Base-by-base conservation (phyloP, 2,329 filamentous ascomycete species). In the Penicillium sp. region DNA sequence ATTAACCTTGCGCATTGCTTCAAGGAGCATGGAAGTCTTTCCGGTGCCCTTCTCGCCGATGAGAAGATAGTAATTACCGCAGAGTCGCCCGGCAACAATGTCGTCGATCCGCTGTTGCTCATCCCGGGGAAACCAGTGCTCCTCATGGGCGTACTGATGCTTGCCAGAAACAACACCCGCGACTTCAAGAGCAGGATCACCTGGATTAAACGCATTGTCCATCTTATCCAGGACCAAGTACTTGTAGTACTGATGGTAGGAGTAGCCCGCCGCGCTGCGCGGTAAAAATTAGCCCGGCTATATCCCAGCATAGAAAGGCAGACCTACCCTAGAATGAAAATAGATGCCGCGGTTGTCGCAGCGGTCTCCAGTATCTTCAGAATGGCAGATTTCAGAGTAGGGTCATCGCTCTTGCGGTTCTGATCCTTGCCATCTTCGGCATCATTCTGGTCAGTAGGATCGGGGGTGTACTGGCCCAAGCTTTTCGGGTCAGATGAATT, bases 41-140 rank as follows among this genome's bases (percentile, higher is more conserved):
- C 93, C 93, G 0, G 88, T 94, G 4, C 93, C 93, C 71, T 98
- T 97, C 64, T 97, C 93, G 36, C 93, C 93, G 38, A 97, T 82
- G 2, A 98, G 75, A 2, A 98, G 77, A 68, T 93, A 87, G 63
- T 98, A 98, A 63, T 94, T 89, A 9, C 93, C 93, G 37, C 75
- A 75, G 23, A 81, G 76, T 2, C 76, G 70, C 1, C 93, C 93
- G 39, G 78, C 72, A 20, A 98, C 79, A 54, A 98, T 96, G n/a
- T 72, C 74, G 66, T 98, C 85, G 52, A 98, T 84, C 49, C 78
- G 81, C 3, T 73, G 67, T 66, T 98, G 93, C 72, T 98, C 91
- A 11, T 86, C 82, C 23, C 91, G 84, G 54, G 80, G 70, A 40
- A 97, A 82, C 93, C 93, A 96, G 59, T 87, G 83, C 56, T 85